Conservation (phyloP, 345 rosid species). For the Hevea brasiliensis region DNA sequence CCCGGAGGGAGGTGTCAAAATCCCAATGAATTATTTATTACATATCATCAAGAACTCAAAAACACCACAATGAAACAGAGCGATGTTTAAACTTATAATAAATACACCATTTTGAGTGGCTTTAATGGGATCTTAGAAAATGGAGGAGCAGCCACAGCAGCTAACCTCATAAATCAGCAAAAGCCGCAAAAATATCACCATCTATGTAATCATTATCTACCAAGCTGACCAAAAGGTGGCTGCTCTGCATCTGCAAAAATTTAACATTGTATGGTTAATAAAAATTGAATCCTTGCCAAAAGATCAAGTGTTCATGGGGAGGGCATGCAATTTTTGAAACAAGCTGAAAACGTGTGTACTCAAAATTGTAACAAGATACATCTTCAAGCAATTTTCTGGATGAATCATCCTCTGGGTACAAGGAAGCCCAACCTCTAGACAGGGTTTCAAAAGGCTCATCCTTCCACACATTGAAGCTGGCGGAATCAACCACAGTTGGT, state of each 20-base stretch:
- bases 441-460: constrained; percentile 97
- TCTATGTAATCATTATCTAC: constrained; percentile 77
- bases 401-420: constrained; percentile 70
- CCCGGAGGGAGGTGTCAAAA: constrained; percentile 10
- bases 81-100: background rate
- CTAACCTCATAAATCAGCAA: constrained; percentile 49
- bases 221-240: constrained; percentile 83
- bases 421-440: constrained; percentile 80
- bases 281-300: background rate
- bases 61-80: background rate
- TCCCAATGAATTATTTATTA: constrained; percentile 29
- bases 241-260: constrained; percentile 69
- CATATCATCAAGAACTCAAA: constrained; percentile 7
- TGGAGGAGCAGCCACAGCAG: constrained; percentile 2
- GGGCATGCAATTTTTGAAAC: background rate
- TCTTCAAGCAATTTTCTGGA: constrained; percentile 68
- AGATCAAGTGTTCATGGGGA: background rate
- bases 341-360: background rate
- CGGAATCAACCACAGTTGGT: constrained; percentile 94
- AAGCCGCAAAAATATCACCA: constrained; percentile 61
- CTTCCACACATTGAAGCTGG: constrained; percentile 92
- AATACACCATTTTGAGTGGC: background rate
- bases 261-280: background rate
- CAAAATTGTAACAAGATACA: constrained; percentile 37
- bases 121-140: background rate